Base-by-base conservation (phyloP, 495 filamentous ascomycete species). In the Penicillium coffeae region DNA sequence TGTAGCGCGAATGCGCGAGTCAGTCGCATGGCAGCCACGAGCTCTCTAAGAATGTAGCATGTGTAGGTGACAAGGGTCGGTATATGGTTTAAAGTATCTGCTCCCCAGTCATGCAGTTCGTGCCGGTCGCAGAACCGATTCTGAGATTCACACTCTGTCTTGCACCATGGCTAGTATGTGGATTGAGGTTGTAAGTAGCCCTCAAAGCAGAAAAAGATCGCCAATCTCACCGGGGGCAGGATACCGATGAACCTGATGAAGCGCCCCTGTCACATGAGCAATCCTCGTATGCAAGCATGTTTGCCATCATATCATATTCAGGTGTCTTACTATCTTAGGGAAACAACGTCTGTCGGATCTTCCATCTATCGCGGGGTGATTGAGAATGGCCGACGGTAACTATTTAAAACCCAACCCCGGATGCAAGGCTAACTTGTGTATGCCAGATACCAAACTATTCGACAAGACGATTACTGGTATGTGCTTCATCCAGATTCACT, bases 271-370 rank as follows among this genome's bases (percentile, higher is more conserved):
- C 25, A 30, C 25, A 30, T 30, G 25, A 30, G 25, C 25, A 4
- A 30, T 5, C 4, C 47, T 42, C 37, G 38, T 38, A 49, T 16
- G 40, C 47, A 38, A 41, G 42, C 6, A 32, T 34, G 13, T 34
- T 8, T 6, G 35, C 5, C 15, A 6, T 5, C 38, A 18, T 21
- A 16, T 6, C 7, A 41, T 41, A 7, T 16, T 8, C 5, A 6
- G 6, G 18, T 41, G 12, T 37, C 6, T 37, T 4, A 7, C 35
- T 18, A 14, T 1, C 4, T n/a, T 34, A 52, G 50, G 19, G 51
- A 54, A 30, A 49, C 51, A 1, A 54, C 51, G 2, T 54, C 51
- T 7, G 41, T 54, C 34, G 42, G 21, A 1, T 49, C 51, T 25
- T 49, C 45, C 1, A 54, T 54, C n/a, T 50, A 54, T 33, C 25